phyloP scores from a whole-genome alignment of 208 protist species.

The Leishmania tropica region DNA sequence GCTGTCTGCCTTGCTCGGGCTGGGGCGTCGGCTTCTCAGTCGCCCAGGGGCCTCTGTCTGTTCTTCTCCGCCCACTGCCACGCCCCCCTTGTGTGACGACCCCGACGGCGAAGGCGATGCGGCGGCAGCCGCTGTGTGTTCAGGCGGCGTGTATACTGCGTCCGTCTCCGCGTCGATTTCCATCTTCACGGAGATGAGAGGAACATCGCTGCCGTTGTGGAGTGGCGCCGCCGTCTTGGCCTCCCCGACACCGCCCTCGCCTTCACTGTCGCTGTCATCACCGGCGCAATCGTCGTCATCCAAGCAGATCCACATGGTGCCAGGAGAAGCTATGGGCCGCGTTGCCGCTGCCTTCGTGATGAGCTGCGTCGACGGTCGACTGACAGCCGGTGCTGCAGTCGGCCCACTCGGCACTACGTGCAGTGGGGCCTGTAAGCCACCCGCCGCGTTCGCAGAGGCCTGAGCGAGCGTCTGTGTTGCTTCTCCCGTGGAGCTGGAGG shows the following conservation, averaged over 20 bases:
- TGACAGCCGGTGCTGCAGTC: background rate
- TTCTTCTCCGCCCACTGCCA: background rate
- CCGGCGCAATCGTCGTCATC: constrained; percentile 64
- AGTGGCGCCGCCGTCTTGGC: background rate
- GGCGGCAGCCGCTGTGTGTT: background rate
- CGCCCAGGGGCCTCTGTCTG: background rate
- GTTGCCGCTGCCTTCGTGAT: constrained; percentile 59
- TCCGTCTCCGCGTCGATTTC: constrained; percentile 5
- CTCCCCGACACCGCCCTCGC: background rate
- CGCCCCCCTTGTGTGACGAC: background rate
- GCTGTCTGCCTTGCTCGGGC: background rate
- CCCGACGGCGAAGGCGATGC: background rate
- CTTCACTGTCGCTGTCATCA: constrained; percentile 4
- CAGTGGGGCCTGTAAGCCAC: background rate
- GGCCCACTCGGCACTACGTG: background rate
- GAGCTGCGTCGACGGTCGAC: constrained; percentile 53
- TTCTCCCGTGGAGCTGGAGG: background rate
- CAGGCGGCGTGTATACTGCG: background rate
- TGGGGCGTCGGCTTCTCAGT: background rate
- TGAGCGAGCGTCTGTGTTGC: constrained; percentile 17
- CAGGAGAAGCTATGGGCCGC: constrained; percentile 54
- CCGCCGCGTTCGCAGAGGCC: background rate
- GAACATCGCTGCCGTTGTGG: background rate
- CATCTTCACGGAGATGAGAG: constrained; percentile 5
- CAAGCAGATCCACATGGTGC: constrained; percentile 79